These are phyloP conservation scores for Aspergillus sp. DNA, from an alignment of 2,329 filamentous ascomycete genomes.

Conservation along the genomic window DNA sequence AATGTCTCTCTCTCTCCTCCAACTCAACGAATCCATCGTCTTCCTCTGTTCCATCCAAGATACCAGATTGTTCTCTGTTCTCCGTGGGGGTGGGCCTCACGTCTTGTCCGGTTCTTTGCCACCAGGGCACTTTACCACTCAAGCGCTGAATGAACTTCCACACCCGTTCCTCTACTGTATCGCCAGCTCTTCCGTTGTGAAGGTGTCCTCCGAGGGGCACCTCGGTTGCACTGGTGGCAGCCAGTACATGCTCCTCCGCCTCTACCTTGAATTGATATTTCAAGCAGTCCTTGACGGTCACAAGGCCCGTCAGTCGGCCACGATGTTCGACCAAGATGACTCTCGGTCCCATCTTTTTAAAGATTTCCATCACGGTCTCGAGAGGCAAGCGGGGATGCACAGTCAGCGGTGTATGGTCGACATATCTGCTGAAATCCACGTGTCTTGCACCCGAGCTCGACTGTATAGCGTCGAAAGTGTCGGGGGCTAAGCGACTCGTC, in stretches of 20 bases:
- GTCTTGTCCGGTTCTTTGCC: slow-evolving; percentile 12
- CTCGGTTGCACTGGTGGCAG: slow-evolving; percentile 26
- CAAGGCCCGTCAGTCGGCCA: slow-evolving; percentile 74
- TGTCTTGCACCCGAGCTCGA: slow-evolving; percentile 52
- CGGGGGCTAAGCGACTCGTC: slow-evolving; percentile 27
- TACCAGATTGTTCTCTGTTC: slow-evolving; percentile 23
- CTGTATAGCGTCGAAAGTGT: slow-evolving; percentile 58
- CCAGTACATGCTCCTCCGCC: slow-evolving; percentile 63
- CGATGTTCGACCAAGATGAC: slow-evolving; percentile 91
- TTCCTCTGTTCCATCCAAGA: slow-evolving; percentile 51
- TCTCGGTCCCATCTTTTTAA: slow-evolving; percentile 93
- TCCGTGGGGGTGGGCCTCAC: slow-evolving; percentile 8
- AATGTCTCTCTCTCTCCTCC: slow-evolving; percentile 25
- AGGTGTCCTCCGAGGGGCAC: slow-evolving; percentile 17
- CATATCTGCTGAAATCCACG: slow-evolving; percentile 80
- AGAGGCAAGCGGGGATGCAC: slow-evolving; percentile 87
- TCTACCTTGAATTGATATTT: slow-evolving; percentile 98
- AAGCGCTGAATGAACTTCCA: slow-evolving; percentile 34
- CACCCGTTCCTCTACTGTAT: slow-evolving; percentile 30
- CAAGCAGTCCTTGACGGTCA: slow-evolving; percentile 94
- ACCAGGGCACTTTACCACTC: slow-evolving; percentile 14
- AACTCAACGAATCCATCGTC: slow-evolving; percentile 45
- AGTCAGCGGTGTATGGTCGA: slow-evolving; percentile 83
- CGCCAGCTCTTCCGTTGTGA: slow-evolving; percentile 11
- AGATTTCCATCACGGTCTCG: slow-evolving; percentile 97